phyloP scores from a whole-genome alignment of 1,139 yeast species.

The Yamadazyma conglobata region DNA sequence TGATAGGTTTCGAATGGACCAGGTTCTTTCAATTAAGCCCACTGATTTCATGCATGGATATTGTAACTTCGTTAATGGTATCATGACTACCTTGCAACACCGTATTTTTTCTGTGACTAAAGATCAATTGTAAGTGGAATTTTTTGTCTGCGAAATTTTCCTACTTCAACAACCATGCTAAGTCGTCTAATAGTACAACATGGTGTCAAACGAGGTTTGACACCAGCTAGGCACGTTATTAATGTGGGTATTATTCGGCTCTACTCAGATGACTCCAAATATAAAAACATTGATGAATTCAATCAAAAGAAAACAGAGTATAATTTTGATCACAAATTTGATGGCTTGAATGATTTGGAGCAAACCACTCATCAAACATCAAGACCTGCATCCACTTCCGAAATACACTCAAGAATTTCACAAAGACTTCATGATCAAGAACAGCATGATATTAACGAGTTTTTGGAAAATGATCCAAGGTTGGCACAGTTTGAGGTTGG shows the following conservation, averaged over 20 bases:
- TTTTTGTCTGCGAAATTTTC: no score
- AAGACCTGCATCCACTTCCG: constrained; percentile 10
- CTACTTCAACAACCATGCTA: no score
- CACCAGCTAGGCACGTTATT: no score
- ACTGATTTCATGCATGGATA: no score
- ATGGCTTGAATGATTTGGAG: constrained; percentile 23
- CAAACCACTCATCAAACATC: constrained; percentile 10
- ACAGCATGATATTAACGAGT: constrained; percentile 19
- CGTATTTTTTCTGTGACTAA: no score
- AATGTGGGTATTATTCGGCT: constrained; percentile 7
- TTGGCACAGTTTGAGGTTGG: constrained; percentile 28
- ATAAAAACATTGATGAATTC: constrained; percentile 32
- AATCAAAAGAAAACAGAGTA: constrained; percentile 36
- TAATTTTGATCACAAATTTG: constrained; percentile 31
- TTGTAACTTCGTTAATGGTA: no score
- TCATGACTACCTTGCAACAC: no score
- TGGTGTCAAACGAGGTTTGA: no score
- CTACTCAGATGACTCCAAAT: constrained; percentile 15
- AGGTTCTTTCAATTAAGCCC: no score
- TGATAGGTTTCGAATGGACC: no score
- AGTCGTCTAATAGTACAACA: no score
- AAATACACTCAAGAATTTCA: constrained; percentile 13
- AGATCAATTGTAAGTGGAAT: no score
- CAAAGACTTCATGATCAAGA: constrained; percentile 16
- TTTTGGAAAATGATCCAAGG: constrained; percentile 34